These are phyloP conservation scores for Aquilaria agallochum DNA, from an alignment of 441 rosid genomes.

Conservation along the genomic window DNA sequence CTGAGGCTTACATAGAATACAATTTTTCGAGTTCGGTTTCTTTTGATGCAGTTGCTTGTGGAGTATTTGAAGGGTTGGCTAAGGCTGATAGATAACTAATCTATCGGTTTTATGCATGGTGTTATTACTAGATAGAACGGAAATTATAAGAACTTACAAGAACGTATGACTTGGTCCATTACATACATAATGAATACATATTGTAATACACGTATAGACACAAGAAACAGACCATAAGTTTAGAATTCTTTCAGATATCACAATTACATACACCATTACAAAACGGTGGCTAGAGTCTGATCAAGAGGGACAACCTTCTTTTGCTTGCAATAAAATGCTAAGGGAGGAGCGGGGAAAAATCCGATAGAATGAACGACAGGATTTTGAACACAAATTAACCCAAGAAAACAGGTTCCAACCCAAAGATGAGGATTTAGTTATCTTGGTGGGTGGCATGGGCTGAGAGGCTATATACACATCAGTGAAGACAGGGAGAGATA, in stretches of 20 bases:
- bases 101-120: too few relatives aligned
- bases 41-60: conserved; percentile 19
- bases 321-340: conserved; percentile 2
- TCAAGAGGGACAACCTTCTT: too few relatives aligned
- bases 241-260: too few relatives aligned
- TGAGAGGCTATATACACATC: conserved; percentile 11
- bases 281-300: too few relatives aligned
- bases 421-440: not conserved
- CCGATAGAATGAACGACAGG: not conserved
- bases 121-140: too few relatives aligned
- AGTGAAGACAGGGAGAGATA: conserved; percentile 9
- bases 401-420: not conserved
- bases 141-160: too few relatives aligned
- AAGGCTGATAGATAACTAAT: conserved; percentile 1
- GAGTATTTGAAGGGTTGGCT: conserved; percentile 27
- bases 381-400: conserved; percentile 8
- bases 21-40: conserved; percentile 14
- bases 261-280: too few relatives aligned
- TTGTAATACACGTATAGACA: too few relatives aligned
- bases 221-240: too few relatives aligned
- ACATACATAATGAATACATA: too few relatives aligned
- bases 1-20: conserved; percentile 17
- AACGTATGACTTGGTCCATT: too few relatives aligned
- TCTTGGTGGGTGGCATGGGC: not conserved
- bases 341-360: not conserved